Percentiles rank a stretch among this genome's conserved stretches.
These are phyloP conservation scores for Populus deltoides DNA, from an alignment of 345 rosid species.

Conservation along the genomic window DNA sequence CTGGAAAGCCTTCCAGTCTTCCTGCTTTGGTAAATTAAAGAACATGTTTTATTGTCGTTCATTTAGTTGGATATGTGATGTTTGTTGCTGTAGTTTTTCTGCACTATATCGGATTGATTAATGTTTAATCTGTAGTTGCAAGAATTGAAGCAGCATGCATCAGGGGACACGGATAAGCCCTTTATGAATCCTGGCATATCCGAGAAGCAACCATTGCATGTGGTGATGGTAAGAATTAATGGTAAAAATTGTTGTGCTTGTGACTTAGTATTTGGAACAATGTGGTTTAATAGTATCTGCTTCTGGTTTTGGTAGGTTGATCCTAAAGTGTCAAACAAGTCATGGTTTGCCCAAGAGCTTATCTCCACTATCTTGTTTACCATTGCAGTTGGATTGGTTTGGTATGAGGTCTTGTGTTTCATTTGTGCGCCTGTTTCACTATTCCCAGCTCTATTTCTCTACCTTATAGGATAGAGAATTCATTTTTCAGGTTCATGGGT, in stretches of 20 bases:
- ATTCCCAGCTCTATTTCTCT: background rate
- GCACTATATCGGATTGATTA: background rate
- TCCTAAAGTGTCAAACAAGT: constrained; percentile 73
- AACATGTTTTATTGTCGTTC: background rate
- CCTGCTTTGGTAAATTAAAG: constrained; percentile 63
- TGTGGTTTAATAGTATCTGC: background rate
- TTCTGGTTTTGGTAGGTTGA: constrained; percentile 56
- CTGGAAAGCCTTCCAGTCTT: constrained; percentile 78
- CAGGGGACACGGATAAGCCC: constrained; percentile 65
- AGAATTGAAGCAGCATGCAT: constrained; percentile 87
- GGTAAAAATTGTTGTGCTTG: background rate
- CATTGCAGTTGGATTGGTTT: constrained; percentile 72
- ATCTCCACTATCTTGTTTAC: constrained; percentile 86
- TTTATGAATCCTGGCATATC: constrained; percentile 81
- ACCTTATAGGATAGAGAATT: constrained; percentile 12
- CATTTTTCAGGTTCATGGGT: constrained; percentile 80
- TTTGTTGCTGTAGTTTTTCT: background rate
- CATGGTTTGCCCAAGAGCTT: constrained; percentile 87
- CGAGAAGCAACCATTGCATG: constrained; percentile 93
- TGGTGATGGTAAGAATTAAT: constrained; percentile 67
- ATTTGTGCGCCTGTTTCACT: background rate
- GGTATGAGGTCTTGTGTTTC: constrained; percentile 47
- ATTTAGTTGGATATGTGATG: background rate
- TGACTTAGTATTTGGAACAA: background rate
- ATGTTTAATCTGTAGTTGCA: constrained; percentile 59